Conservation (phyloP, 768 basidiomycete genomes). For the Phylloporus sp. region DNA sequence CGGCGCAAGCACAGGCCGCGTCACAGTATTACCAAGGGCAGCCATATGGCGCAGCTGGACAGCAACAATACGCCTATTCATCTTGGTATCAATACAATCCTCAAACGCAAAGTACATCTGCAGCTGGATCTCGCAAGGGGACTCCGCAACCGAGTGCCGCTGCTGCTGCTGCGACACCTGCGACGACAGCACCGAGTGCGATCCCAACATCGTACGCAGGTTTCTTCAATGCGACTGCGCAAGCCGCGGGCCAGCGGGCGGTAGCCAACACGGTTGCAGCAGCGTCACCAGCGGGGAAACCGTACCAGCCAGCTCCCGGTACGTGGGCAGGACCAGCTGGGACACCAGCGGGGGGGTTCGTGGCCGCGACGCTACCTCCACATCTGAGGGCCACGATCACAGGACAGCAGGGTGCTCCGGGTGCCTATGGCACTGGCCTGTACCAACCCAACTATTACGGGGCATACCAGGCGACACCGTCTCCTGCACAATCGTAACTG, state of each 20-base stretch:
- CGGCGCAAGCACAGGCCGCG: conserved; percentile 24
- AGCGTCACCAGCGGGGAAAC: conserved; percentile 23
- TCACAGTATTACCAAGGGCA: conserved; percentile 37
- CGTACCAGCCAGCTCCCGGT: conserved; percentile 27
- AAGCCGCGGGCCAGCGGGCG: conserved; percentile 40
- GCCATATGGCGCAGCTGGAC: conserved; percentile 33
- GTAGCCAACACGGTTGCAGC: conserved; percentile 53
- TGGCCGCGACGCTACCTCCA: conserved; percentile 39
- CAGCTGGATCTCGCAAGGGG: conserved; percentile 36
- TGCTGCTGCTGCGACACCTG: conserved; percentile 20
- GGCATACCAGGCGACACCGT: conserved; percentile 30
- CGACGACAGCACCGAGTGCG: conserved; percentile 26
- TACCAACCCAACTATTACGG: conserved; percentile 33
- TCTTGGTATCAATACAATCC: conserved; percentile 44
- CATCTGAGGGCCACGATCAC: conserved; percentile 34
- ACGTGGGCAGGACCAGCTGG: conserved; percentile 27
- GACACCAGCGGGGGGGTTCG: conserved; percentile 21
- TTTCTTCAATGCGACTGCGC: conserved; percentile 35
- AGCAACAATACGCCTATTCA: conserved; percentile 41
- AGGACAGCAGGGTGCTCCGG: conserved; percentile 21
- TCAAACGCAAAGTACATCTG: conserved; percentile 23
- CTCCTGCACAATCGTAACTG: conserved; percentile 28
- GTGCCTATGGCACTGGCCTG: conserved; percentile 14
- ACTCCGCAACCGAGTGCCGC: conserved; percentile 41
- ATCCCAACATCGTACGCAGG: conserved; percentile 38